These are phyloP conservation scores for Tubosaeta sp. DNA, from an alignment of 768 basidiomycete genomes.

Conservation along the genomic window DNA sequence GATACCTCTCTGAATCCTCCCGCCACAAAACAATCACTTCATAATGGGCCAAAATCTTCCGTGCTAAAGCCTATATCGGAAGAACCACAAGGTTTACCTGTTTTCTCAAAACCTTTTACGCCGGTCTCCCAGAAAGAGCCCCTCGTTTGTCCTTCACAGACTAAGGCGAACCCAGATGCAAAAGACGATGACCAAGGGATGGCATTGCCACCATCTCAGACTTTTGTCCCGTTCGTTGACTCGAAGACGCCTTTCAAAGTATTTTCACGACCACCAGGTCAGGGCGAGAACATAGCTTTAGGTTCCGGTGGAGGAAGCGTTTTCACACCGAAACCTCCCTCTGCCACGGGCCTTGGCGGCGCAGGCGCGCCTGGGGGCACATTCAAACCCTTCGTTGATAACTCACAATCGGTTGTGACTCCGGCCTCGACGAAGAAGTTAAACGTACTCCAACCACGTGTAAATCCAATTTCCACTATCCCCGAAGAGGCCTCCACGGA, in stretches of 20 bases:
- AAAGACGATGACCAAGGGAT: conserved; percentile 18
- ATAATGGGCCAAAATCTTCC: conserved; percentile 15
- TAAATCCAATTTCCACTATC: conserved; percentile 13
- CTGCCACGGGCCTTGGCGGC: conserved; percentile 7
- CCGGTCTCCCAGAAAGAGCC: conserved; percentile 45
- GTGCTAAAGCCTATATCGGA: conserved; percentile 35
- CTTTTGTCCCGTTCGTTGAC: conserved; percentile 41
- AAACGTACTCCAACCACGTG: conserved; percentile 18
- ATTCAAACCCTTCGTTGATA: conserved; percentile 39
- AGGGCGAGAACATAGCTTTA: conserved; percentile 34
- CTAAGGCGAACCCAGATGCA: conserved; percentile 13
- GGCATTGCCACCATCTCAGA: conserved; percentile 23
- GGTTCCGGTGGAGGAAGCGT: conserved; percentile 21
- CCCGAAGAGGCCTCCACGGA: conserved; percentile 29
- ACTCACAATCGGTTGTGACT: conserved; percentile 9
- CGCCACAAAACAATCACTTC: conserved; percentile 26
- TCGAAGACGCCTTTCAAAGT: conserved; percentile 49
- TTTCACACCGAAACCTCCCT: conserved; percentile 44
- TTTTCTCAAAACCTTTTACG: conserved; percentile 64
- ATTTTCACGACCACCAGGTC: conserved; percentile 59
- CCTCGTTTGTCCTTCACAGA: conserved; percentile 21
- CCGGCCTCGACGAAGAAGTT: conserved; percentile 20
- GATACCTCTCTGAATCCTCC: conserved; percentile 15
- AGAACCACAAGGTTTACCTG: conserved; percentile 34
- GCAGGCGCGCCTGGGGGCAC: conserved; percentile 7